A percentile compares a stretch with the other conserved stretches of the same genome.
Evolutionary conservation across 331 rosid genomes (phyloP).

Genomic region (Prunus yedoensis): DNA sequence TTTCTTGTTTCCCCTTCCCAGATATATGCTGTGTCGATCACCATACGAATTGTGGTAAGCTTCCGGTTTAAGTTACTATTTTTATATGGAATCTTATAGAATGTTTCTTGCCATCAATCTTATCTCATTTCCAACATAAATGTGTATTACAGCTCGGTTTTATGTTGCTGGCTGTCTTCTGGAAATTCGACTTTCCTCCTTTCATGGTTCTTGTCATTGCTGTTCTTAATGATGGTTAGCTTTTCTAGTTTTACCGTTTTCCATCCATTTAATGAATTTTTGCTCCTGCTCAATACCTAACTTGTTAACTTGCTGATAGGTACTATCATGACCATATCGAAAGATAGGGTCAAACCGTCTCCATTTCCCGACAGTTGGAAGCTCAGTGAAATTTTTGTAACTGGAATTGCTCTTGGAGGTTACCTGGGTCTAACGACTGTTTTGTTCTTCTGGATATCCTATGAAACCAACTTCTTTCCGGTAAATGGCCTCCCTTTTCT

Average conservation of each 20-base stretch:
- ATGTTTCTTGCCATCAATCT: slow-evolving; percentile 10
- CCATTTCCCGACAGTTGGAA: slow-evolving; percentile 77
- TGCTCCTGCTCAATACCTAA: slow-evolving; percentile 3
- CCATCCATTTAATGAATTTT: neutral
- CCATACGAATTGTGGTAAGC: slow-evolving; percentile 79
- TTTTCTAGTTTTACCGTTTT: neutral
- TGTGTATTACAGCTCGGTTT: slow-evolving; percentile 58
- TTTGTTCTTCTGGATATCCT: slow-evolving; percentile 49
- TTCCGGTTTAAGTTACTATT: neutral
- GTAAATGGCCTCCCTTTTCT: slow-evolving; percentile 25
- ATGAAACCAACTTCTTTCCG: slow-evolving; percentile 32
- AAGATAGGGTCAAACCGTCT: slow-evolving; percentile 77
- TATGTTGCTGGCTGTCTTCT: slow-evolving; percentile 57
- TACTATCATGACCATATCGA: slow-evolving; percentile 80
- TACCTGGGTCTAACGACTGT: slow-evolving; percentile 67
- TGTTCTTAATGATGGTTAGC: slow-evolving; percentile 72
- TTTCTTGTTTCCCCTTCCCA: slow-evolving; percentile 25
- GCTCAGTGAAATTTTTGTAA: slow-evolving; percentile 73
- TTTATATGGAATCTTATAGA: slow-evolving; percentile 14
- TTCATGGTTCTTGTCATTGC: slow-evolving; percentile 84
- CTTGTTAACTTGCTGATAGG: slow-evolving; percentile 20
- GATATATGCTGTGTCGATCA: slow-evolving; percentile 83
- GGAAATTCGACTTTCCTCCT: slow-evolving; percentile 79
- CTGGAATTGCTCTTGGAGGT: slow-evolving; percentile 64
- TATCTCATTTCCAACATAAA: neutral